Evolutionary conservation across 108 stramenopile genomes (phyloP), one percentile per base, ranked within the genome.

Genomic region (Fragilaria crotonensis): DNA sequence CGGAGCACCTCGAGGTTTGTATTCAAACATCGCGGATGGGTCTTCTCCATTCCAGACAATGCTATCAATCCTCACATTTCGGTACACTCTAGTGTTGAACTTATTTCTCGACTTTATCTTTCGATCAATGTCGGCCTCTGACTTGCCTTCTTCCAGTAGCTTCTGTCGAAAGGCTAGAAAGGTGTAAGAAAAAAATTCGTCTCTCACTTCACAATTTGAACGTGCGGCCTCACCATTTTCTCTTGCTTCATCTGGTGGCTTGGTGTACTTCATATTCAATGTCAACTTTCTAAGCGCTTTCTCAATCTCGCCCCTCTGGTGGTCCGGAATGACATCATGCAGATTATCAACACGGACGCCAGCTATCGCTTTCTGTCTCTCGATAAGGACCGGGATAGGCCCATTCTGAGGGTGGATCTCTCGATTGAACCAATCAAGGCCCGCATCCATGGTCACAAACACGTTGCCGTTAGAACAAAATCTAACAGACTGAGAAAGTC

Each of bases 131-230:
- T 41, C 36, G 14, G 14, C 36, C 7, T 41, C 36, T 41, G 36
- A 41, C 7, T 47, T 33, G n/a, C 63, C n/a, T 25, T 65, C 63
- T 28, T 33, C 69, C 47, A 21, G 4, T 22, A 70, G 27, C 32
- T 26, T 27, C 1, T 23, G 11, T 21, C 62, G 25, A 25, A 70
- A 70, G 2, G 23, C 32, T 5, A n/a, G n/a, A n/a, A n/a, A n/a
- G n/a, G n/a, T n/a, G n/a, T n/a, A n/a, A n/a, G n/a, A n/a, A n/a
- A n/a, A n/a, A n/a, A n/a, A n/a, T n/a, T n/a, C n/a, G n/a, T n/a
- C n/a, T n/a, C n/a, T n/a, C n/a, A n/a, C n/a, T n/a, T n/a, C n/a
- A n/a, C n/a, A n/a, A n/a, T n/a, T n/a, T n/a, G n/a, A n/a, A n/a
- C n/a, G n/a, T n/a, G n/a, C n/a, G n/a, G n/a, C n/a, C n/a, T n/a